phyloP scores from a whole-genome alignment of 176 grass and related monocot genomes.

The Tillandsia leiboldiana region DNA sequence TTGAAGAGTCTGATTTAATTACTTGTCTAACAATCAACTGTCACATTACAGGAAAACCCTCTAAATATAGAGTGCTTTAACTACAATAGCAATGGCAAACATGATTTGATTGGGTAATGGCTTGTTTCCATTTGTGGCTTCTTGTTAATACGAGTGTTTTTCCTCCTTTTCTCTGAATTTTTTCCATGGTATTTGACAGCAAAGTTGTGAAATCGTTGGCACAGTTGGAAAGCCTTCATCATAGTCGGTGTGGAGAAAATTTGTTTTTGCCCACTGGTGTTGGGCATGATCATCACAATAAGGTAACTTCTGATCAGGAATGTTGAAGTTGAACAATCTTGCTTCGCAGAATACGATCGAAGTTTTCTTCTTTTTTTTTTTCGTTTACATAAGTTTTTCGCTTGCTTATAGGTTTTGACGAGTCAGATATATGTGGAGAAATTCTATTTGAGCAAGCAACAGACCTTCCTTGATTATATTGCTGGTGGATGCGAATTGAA shows the following conservation, averaged over 20 bases:
- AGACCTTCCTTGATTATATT: slow-evolving; percentile 95
- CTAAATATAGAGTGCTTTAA: slow-evolving; percentile 92
- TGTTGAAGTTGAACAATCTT: slow-evolving; percentile 7
- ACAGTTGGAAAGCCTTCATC: slow-evolving; percentile 70
- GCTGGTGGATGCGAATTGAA: slow-evolving; percentile 73
- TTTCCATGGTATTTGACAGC: slow-evolving; percentile 56
- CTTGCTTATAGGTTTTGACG: slow-evolving; percentile 54
- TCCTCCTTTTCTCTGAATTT: slow-evolving; percentile 41
- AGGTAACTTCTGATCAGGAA: slow-evolving; percentile 48
- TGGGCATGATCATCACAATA: slow-evolving; percentile 64
- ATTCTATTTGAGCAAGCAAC: slow-evolving; percentile 48
- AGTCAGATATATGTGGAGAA: slow-evolving; percentile 85
- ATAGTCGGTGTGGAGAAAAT: slow-evolving; percentile 55
- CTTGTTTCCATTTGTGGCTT: slow-evolving; percentile 8
- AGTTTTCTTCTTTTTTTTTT: slow-evolving; percentile 8
- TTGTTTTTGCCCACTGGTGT: slow-evolving; percentile 60
- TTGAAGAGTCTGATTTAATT: not conserved
- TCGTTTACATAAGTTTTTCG: slow-evolving; percentile 12
- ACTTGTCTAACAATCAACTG: slow-evolving; percentile 10
- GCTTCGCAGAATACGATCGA: slow-evolving; percentile 19
- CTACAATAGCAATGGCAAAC: slow-evolving; percentile 84
- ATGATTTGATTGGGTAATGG: slow-evolving; percentile 92
- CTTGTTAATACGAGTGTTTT: slow-evolving; percentile 6
- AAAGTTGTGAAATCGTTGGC: slow-evolving; percentile 85
- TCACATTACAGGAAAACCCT: slow-evolving; percentile 88